A percentile compares a stretch with the other conserved stretches of the same genome.
phyloP scores from a whole-genome alignment of 1,284 basidiomycete genomes.

The Stereum hirsutum region DNA sequence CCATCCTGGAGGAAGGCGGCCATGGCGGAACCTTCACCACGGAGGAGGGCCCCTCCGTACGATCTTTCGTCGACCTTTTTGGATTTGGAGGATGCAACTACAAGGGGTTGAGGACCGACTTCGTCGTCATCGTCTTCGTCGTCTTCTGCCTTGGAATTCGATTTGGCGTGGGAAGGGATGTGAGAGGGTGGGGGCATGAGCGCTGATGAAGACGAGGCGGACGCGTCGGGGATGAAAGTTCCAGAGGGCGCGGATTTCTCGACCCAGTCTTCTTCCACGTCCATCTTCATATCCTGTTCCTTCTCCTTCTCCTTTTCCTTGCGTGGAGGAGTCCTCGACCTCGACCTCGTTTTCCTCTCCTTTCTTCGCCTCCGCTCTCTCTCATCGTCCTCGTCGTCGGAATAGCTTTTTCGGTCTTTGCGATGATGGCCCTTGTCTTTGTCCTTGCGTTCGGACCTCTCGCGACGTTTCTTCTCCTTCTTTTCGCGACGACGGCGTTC shows the following conservation, averaged over 20 bases:
- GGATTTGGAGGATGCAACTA: conserved; percentile 22
- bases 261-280: conserved; percentile 66
- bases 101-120: conserved; percentile 52
- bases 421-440: conserved; percentile 27
- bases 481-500: conserved; percentile 45
- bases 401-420: conserved; percentile 17
- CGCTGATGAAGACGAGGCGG: conserved; percentile 7
- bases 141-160: not conserved
- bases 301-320: no score
- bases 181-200: not conserved
- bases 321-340: no score
- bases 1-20: conserved; percentile 90
- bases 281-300: conserved; percentile 17
- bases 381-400: conserved; percentile 31
- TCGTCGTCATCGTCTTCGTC: conserved; percentile 34
- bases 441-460: conserved; percentile 25
- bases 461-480: conserved; percentile 42
- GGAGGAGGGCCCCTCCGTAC: conserved; percentile 80
- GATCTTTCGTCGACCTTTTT: conserved; percentile 67
- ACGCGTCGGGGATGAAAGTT: conserved; percentile 20
- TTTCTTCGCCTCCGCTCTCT: conserved; percentile 20
- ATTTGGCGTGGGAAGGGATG: conserved; percentile 9
- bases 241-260: conserved; percentile 42
- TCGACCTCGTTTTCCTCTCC: conserved; percentile 21
- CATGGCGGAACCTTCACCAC: conserved; percentile 96